phyloP scores from a whole-genome alignment of 768 basidiomycete species.

The Hirschioporus abietinus region DNA sequence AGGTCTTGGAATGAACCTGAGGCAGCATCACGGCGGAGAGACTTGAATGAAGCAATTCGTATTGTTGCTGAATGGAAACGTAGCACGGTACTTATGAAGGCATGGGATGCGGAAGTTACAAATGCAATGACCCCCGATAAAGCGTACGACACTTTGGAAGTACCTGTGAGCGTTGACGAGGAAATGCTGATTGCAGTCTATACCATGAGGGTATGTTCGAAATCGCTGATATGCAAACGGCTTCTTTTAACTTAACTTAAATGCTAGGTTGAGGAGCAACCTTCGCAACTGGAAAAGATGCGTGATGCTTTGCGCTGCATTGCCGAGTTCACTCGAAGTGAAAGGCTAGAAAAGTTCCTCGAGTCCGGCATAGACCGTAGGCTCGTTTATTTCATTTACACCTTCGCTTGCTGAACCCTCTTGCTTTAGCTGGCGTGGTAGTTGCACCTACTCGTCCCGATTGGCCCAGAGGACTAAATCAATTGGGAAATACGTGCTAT shows the following conservation, averaged over 20 bases:
- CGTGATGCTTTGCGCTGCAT: slow-evolving; percentile 68
- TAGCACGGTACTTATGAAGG: slow-evolving; percentile 40
- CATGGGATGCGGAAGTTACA: slow-evolving; percentile 51
- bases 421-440: slow-evolving; percentile 57
- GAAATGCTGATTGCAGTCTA: slow-evolving; percentile 72
- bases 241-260: slow-evolving; percentile 12
- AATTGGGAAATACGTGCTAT: slow-evolving; percentile 86
- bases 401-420: not conserved
- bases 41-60: slow-evolving; percentile 64
- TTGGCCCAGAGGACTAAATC: slow-evolving; percentile 81
- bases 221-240: not conserved
- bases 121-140: slow-evolving; percentile 59
- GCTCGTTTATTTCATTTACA: slow-evolving; percentile 25
- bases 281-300: slow-evolving; percentile 64
- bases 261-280: slow-evolving; percentile 63
- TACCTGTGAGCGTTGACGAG: slow-evolving; percentile 69
- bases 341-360: slow-evolving; percentile 60
- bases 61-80: slow-evolving; percentile 61
- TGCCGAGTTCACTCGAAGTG: slow-evolving; percentile 68
- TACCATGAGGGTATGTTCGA: slow-evolving; percentile 52
- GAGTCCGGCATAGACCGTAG: slow-evolving; percentile 69
- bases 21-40: slow-evolving; percentile 38
- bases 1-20: slow-evolving; percentile 46
- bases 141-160: slow-evolving; percentile 68
- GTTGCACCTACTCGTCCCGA: slow-evolving; percentile 48